Evolutionary conservation across 2,329 filamentous ascomycete species (phyloP), one percentile per base, ranked within the genome.

Genomic region (Penicillium decumbens): DNA sequence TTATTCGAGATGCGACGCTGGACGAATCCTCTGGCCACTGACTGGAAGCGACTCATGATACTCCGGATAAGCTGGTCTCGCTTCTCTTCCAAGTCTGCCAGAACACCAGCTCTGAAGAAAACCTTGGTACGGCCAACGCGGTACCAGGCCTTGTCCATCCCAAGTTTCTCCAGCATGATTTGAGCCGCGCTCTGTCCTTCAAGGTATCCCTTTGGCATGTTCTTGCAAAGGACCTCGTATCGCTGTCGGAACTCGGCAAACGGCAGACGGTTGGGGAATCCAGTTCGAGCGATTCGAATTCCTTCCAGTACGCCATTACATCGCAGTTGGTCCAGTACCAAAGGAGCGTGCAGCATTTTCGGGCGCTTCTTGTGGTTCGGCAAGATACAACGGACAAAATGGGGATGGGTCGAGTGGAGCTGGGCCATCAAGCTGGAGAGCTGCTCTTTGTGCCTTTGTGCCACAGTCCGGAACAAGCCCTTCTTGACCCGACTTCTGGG

Each of bases 231-330:
- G 6, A 98, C 92, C 67, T 97, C 93, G 68, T 98, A 98, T 55
- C 93, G 85, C 63, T 95, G 89, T 46, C 93, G 84, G 73, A 98
- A 98, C 65, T 98, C 95, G 2, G 88, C 81, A 67, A 98, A 98
- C 0, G 88, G 81, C 28, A 98, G 78, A 59, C 93, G 81, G 66
- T 98, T 98, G 43, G 93, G 93, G 68, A 98, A 98, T 23, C 93
- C 93, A 4, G 95, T 98, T 40, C 93, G 84, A 23, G 93, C 93
- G 69, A 98, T 98, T 53, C 93, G 83, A 64, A 98, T 98, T 54
- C 93, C 93, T 73, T 98, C 93, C n/a, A 98, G 78, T 2, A 98
- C 93, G 87, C 93, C 93, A 67, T 98, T 98, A 73, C 93, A 98
- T 45, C 93, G 84, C n/a, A 98, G 76, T 68, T 98, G 95, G 64